Percentiles rank a stretch among this genome's conserved stretches.
Conservation (phyloP, 139 green algal genomes). For the Dunaliella primolecta region DNA sequence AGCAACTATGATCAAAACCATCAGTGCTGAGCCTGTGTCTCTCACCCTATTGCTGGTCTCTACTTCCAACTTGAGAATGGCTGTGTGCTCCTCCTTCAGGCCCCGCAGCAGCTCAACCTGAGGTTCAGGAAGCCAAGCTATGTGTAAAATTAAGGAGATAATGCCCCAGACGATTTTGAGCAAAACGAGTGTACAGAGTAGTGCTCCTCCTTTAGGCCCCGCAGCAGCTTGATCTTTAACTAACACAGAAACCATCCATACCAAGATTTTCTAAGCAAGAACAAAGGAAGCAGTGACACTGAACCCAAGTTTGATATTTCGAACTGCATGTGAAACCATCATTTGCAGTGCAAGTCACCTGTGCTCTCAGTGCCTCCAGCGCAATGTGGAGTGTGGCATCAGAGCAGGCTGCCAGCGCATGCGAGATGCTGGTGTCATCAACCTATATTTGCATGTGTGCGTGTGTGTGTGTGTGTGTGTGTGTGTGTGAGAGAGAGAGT, state of each 20-base stretch:
- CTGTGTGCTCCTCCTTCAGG: background rate
- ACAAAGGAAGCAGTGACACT: background rate
- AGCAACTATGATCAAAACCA: no score
- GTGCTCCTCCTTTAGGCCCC: background rate
- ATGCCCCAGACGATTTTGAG: no score
- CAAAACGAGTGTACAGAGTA: background rate
- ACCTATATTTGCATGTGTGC: background rate
- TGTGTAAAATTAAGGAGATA: no score
- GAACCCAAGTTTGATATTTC: background rate
- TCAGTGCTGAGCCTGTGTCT: no score
- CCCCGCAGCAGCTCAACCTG: slow-evolving; percentile 4
- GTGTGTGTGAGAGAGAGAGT: background rate
- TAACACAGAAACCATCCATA: background rate
- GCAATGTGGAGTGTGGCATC: background rate
- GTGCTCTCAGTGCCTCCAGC: background rate
- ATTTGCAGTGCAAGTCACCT: no score
- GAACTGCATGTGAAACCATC: background rate
- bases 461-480: background rate
- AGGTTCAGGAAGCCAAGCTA: background rate
- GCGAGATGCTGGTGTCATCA: background rate
- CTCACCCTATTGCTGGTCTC: slow-evolving; percentile 1
- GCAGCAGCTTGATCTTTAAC: background rate
- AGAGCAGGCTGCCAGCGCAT: background rate
- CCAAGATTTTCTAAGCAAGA: no score
- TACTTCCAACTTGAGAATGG: background rate